Percentiles rank a stretch among this genome's conserved stretches.
Evolutionary conservation across 2,329 filamentous ascomycete species (phyloP).

Genomic region (Beauveria australis): DNA sequence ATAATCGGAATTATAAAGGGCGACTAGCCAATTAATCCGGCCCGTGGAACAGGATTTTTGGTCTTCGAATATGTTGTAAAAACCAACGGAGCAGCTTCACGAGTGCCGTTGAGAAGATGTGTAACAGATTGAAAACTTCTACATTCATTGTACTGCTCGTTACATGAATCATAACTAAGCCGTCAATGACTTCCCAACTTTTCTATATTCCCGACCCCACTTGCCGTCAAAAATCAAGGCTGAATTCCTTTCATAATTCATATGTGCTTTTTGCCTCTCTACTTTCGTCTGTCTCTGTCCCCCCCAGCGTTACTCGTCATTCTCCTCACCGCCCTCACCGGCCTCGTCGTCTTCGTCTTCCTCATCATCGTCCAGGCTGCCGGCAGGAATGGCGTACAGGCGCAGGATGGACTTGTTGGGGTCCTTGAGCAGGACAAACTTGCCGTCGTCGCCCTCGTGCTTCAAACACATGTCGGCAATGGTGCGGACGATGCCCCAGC

Average conservation of each 20-base stretch:
- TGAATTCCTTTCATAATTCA: conserved; percentile 9
- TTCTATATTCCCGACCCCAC: conserved; percentile 1
- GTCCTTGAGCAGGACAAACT: conserved; percentile 79
- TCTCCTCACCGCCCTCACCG: conserved; percentile 36
- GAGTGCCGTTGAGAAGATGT: not conserved
- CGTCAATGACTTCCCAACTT: conserved; percentile 5
- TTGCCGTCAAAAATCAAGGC: not conserved
- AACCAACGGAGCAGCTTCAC: not conserved
- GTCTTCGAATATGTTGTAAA: not conserved
- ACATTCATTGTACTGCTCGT: conserved; percentile 6
- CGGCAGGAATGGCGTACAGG: conserved; percentile 80
- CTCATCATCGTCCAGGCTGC: conserved; percentile 84
- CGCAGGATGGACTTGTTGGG: conserved; percentile 95
- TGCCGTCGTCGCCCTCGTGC: conserved; percentile 64
- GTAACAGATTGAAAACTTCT: not conserved
- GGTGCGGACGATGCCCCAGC: conserved; percentile 97
- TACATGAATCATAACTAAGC: conserved; percentile 1
- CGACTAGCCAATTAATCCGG: too few relatives aligned
- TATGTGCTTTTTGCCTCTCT: conserved; percentile 12
- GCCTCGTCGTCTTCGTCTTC: conserved; percentile 55
- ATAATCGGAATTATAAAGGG: too few relatives aligned
- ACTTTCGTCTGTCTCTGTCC: conserved; percentile 3
- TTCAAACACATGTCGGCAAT: conserved; percentile 79
- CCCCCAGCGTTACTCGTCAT: conserved; percentile 21
- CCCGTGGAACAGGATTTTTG: not conserved